Evolutionary conservation across 2,329 filamentous ascomycete species (phyloP), one percentile per base, ranked within the genome.

Genomic region (Magnaporthiopsis incrustans): DNA sequence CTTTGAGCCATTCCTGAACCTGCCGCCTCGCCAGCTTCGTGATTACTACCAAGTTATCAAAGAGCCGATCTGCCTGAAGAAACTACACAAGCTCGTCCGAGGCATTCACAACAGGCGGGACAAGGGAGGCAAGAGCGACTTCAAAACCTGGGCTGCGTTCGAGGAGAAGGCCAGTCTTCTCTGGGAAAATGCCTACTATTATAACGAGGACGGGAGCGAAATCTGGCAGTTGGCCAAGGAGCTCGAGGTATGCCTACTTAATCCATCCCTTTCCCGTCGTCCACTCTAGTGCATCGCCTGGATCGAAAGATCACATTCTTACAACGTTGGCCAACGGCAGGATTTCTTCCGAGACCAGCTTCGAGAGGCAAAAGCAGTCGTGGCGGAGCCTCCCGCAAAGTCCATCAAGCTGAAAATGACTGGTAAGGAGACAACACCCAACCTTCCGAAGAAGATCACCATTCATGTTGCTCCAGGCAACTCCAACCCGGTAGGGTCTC

Each of bases 191-290:
- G 92, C 92, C 0, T 89, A 87, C 71, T 89, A 89, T 65, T 97
- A 94, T 79, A 97, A 97, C 69, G 91, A 97, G 74, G 92, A 97
- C 72, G 90, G 89, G 4, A 97, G 93, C 71, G 89, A 92, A 22
- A 93, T 97, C 62, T 91, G 88, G 67, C 81, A 85, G 27, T 80
- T 95, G 66, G 91, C 92, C 0, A 85, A 87, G 61, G 87, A 95
- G 66, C 84, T 97, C 8, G 88, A 96, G 85, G 91, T 91, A 78
- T 61, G 73, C 62, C 58, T 61, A 70, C 26, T 32, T 2, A 15
- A 35, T 6, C 35, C 35, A 15, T 15, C 33, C 27, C 3, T 25
- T 25, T 30, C 30, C 30, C 30, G 30, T 30, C 30, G 30, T 6
- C 30, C 30, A 30, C 30, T 30, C 30, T 4, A 30, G 30, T 30